Evolutionary conservation across 305 asterid genomes (phyloP).

Genomic region (Solanum hybrid): DNA sequence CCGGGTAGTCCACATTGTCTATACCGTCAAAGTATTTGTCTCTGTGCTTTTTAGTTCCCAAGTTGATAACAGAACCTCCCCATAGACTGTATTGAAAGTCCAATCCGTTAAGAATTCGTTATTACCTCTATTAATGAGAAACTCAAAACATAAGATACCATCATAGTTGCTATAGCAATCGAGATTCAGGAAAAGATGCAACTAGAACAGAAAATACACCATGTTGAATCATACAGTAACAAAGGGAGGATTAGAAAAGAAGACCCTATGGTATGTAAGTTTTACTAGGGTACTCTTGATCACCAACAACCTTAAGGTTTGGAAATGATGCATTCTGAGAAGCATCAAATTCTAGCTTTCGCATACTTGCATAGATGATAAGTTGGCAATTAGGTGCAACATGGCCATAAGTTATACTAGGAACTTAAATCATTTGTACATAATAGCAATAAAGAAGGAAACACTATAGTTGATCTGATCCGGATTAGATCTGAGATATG

Average conservation of each 20-base stretch:
- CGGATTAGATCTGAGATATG: neutral
- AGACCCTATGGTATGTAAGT: neutral
- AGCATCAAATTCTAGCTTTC: neutral
- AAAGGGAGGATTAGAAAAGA: neutral
- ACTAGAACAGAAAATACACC: neutral
- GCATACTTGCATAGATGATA: neutral
- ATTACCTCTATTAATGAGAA: neutral
- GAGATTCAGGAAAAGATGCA: neutral
- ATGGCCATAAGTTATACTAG: neutral
- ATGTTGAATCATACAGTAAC: neutral
- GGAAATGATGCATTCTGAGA: neutral
- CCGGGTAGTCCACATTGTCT: constrained; percentile 75
- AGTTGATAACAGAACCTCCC: constrained; percentile 98
- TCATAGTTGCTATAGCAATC: neutral
- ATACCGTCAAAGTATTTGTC: constrained; percentile 79
- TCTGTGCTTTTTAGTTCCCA: constrained; percentile 87
- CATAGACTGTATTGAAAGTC: constrained; percentile 52
- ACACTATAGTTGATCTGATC: neutral
- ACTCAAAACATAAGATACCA: neutral
- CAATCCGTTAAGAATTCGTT: neutral
- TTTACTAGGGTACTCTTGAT: neutral
- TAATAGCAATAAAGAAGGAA: neutral
- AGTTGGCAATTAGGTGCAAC: neutral
- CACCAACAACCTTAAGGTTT: neutral
- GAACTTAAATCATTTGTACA: neutral